Evolutionary conservation across 176 grass and related monocot genomes (phyloP), one percentile per base, ranked within the genome.

Genomic region (Aegilops speltoides): DNA sequence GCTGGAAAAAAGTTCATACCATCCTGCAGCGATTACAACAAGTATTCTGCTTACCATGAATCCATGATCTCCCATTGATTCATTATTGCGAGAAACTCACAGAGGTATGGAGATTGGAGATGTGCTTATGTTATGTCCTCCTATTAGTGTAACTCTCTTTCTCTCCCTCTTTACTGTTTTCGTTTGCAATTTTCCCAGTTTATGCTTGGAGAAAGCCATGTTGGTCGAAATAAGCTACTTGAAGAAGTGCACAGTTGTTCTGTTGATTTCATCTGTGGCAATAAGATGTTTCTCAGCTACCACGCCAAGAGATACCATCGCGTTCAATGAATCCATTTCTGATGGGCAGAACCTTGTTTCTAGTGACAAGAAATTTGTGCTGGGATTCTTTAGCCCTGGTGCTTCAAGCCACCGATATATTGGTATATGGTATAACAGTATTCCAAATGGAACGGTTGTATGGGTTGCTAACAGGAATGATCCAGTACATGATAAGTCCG

Each of bases 401-500:
- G 14, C 38, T 48, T 75, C 73, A 19, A 79, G 6, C 5, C 4
- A 84, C 3, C 81, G 89, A 5, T 96, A 91, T 91, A 56, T 96
- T 40, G 91, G 91, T 64, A 75, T 93, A 57, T 96, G 94, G 94
- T 38, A 86, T 43, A 13, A 61, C 17, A 20, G 12, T 71, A 13
- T 0, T 80, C 7, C 73, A 32, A 24, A 12, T 10, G 67, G 5
- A n/a, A 86, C 32, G 23, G 20, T 15, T 61, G 67, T 91, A 11
- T 96, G 94, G 95, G 79, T 97, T 62, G 92, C 77, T 68, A 97
- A 94, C 64, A 87, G 92, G 83, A 82, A 83, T 1, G 25, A 52
- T 32, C 86, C 92, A 15, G 10, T 96, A 45, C 5, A 38, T 10
- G 91, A 86, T 80, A 74, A 17, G 9, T 84, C 32, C 1, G 91